These are phyloP conservation scores for Gymnopilus junonius DNA, from an alignment of 768 basidiomycete species.

Conservation along the genomic window DNA sequence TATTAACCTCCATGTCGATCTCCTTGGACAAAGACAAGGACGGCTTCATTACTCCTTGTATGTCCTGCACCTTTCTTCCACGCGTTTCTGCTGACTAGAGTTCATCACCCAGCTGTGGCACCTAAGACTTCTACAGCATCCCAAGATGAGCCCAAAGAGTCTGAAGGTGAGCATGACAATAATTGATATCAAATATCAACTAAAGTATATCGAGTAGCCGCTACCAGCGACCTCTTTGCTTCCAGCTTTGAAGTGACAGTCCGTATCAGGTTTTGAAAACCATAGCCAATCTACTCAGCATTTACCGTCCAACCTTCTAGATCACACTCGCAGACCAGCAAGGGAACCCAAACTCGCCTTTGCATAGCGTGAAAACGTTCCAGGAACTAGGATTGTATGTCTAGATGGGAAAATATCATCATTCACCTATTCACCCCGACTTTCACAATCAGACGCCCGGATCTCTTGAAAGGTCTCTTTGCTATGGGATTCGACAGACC, in stretches of 20 bases:
- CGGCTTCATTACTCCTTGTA: conserved; percentile 76
- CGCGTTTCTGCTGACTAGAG: conserved; percentile 9
- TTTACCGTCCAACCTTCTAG: conserved; percentile 39
- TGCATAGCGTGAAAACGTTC: conserved; percentile 92
- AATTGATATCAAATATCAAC: neutral
- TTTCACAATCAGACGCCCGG: conserved; percentile 59
- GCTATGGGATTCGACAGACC: conserved; percentile 97
- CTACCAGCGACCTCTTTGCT: conserved; percentile 65
- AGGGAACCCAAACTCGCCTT: conserved; percentile 92
- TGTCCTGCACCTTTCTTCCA: conserved; percentile 8
- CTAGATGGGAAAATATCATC: neutral
- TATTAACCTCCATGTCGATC: conserved; percentile 26
- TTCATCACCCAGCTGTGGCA: conserved; percentile 23
- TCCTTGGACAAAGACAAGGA: conserved; percentile 66
- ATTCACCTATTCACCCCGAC: neutral
- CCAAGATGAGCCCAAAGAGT: conserved; percentile 26
- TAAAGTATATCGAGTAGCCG: conserved; percentile 22
- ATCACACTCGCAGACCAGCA: conserved; percentile 98
- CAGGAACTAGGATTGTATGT: conserved; percentile 94
- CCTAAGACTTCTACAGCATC: conserved; percentile 25
- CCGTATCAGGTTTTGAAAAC: conserved; percentile 29
- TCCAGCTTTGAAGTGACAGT: conserved; percentile 87
- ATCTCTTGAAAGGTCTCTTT: conserved; percentile 92
- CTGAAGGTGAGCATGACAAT: conserved; percentile 7
- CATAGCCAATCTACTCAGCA: conserved; percentile 8